These are phyloP conservation scores for Tetrapisispora arboricola DNA, from an alignment of 805 yeast genomes.

Conservation along the genomic window DNA sequence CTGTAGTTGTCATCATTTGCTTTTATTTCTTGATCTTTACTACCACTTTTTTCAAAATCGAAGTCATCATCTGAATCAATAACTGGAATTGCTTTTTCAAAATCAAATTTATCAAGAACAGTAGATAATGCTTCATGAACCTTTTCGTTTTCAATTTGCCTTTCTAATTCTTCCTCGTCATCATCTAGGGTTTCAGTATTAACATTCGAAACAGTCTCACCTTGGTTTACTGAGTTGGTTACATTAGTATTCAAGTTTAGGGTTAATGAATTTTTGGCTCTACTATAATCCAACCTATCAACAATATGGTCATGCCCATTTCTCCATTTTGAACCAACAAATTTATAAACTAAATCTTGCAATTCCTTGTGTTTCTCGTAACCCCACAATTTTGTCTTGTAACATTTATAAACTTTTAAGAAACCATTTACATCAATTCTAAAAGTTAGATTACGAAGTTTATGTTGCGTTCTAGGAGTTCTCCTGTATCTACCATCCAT, in stretches of 20 bases:
- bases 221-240: not conserved
- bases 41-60: slow-evolving; percentile 1
- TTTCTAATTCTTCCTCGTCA: slow-evolving; percentile 28
- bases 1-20: not conserved
- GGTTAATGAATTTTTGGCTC: slow-evolving; percentile 12
- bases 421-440: slow-evolving; percentile 52
- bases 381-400: slow-evolving; percentile 87
- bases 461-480: slow-evolving; percentile 37
- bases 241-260: not conserved
- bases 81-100: slow-evolving; percentile 40
- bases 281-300: slow-evolving; percentile 40
- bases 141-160: slow-evolving; percentile 37
- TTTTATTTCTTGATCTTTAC: not conserved
- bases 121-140: slow-evolving; percentile 39
- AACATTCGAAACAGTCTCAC: not conserved
- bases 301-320: slow-evolving; percentile 72
- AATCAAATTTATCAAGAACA: slow-evolving; percentile 40
- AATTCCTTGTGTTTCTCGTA: slow-evolving; percentile 54
- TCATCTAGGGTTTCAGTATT: not conserved
- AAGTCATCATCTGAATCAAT: slow-evolving; percentile 37
- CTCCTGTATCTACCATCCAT: slow-evolving; percentile 54
- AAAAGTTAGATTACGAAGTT: slow-evolving; percentile 42
- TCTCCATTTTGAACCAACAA: slow-evolving; percentile 60
- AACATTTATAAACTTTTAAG: slow-evolving; percentile 45
- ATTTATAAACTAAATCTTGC: slow-evolving; percentile 54